These are phyloP conservation scores for Solanum hybrid DNA, from an alignment of 305 asterid species.

Conservation along the genomic window DNA sequence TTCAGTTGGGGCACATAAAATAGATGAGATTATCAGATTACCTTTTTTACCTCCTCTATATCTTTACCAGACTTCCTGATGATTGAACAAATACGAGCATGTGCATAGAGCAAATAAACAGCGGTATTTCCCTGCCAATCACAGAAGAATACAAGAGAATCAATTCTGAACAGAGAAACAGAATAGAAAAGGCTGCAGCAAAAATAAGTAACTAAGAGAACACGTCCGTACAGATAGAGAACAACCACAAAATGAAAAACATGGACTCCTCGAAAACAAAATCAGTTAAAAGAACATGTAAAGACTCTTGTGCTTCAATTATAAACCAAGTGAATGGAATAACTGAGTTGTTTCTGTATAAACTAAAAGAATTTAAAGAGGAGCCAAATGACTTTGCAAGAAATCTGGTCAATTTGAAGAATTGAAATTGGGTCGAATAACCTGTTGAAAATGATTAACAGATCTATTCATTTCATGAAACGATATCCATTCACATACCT, in stretches of 20 bases:
- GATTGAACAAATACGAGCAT: constrained; percentile 95
- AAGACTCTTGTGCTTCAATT: background rate
- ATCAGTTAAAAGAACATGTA: background rate
- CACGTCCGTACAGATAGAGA: background rate
- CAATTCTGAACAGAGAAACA: background rate
- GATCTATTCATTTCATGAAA: constrained; percentile 18
- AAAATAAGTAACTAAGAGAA: background rate
- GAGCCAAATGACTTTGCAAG: background rate
- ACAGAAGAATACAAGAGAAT: background rate
- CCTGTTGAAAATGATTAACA: background rate
- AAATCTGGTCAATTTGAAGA: background rate
- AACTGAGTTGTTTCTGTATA: background rate
- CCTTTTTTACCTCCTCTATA: constrained; percentile 68
- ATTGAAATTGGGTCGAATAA: background rate
- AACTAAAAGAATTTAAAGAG: background rate
- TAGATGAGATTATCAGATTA: constrained; percentile 5
- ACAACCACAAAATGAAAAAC: background rate
- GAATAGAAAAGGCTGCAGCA: background rate
- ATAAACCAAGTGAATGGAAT: background rate
- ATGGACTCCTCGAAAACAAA: background rate
- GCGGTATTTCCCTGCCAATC: constrained; percentile 84
- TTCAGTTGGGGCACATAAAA: background rate
- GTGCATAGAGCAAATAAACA: constrained; percentile 87
- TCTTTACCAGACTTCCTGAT: constrained; percentile 80
- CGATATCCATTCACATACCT: constrained; percentile 81